Evolutionary conservation across 305 asterid species (phyloP), one percentile per base, ranked within the genome.

Genomic region (Ajuga reptans): DNA sequence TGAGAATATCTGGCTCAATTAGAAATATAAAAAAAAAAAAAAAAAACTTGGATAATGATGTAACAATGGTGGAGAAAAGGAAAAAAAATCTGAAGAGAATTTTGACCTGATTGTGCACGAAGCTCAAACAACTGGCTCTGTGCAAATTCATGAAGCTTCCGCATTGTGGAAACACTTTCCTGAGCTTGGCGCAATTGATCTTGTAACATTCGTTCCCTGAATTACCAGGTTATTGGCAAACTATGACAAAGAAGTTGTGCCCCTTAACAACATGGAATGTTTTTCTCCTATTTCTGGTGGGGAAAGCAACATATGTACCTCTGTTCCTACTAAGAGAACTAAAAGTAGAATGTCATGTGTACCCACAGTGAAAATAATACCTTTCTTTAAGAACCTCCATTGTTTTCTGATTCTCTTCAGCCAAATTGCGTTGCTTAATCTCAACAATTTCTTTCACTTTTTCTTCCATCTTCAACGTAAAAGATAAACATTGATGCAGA

Each of bases 71-170:
- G 47, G 45, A 71, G 56, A 31, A 16, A 41, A 34, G 45, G 0
- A 29, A 69, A 59, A 76, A 27, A 16, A 47, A 50, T 52, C 39
- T 29, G 42, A 54, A 50, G 60, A 31, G 72, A 72, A 65, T 29
- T 59, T 75, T 55, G 66, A 90, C 99, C 99, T 89, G 99, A 89
- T 83, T 93, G 99, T 52, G 97, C 96, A 74, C 86, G 99, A 73
- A 93, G 83, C 79, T 93, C 99, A 86, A 94, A 94, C 82, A 91
- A 77, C 82, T 94, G 93, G 82, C 90, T 94, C 84, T 94, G 99
- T 59, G 99, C 98, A 83, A 91, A 87, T 79, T 94, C 99, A 73
- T 94, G 99, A 37, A 94, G 82, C 81, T 91, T 94, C 66, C 90
- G 95, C 94, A 91, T 94, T 36, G 95, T 91, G 56, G 97, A 89